Conservation (phyloP, 495 filamentous ascomycete genomes). For the Amorphotheca resinae region DNA sequence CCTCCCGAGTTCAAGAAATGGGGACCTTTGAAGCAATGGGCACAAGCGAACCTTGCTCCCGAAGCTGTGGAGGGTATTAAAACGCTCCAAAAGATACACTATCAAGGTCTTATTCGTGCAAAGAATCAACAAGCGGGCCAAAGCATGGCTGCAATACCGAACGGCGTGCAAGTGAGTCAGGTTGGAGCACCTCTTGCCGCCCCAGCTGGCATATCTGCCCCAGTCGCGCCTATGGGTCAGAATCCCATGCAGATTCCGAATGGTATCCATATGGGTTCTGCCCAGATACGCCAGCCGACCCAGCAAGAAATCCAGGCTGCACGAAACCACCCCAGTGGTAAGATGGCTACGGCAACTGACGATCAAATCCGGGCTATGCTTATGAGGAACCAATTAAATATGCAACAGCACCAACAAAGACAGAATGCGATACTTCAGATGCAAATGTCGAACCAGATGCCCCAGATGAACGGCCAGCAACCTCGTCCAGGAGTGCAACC, state of each 20-base stretch:
- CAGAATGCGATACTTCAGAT: constrained; percentile 13
- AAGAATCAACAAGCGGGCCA: constrained; percentile 14
- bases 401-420: constrained; percentile 25
- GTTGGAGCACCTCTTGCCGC: constrained; percentile 15
- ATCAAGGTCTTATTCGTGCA: constrained; percentile 24
- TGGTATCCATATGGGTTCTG: constrained; percentile 19
- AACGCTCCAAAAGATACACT: constrained; percentile 43
- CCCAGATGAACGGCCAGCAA: constrained; percentile 3
- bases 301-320: constrained; percentile 34
- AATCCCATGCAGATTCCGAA: constrained; percentile 6
- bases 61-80: constrained; percentile 34
- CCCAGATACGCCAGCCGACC: constrained; percentile 26
- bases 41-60: constrained; percentile 26
- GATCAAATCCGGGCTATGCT: constrained; percentile 37
- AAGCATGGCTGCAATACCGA: constrained; percentile 19
- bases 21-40: constrained; percentile 57
- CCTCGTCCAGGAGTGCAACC: background rate
- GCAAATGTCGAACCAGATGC: constrained; percentile 4
- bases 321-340: constrained; percentile 27
- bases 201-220: constrained; percentile 18
- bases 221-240: constrained; percentile 18
- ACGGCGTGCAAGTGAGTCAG: constrained; percentile 28
- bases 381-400: constrained; percentile 17
- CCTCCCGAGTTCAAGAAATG: constrained; percentile 57
- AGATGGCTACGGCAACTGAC: constrained; percentile 33